phyloP scores from a whole-genome alignment of 202 grass and related monocot species.

The Schoenoplectus triqueter region DNA sequence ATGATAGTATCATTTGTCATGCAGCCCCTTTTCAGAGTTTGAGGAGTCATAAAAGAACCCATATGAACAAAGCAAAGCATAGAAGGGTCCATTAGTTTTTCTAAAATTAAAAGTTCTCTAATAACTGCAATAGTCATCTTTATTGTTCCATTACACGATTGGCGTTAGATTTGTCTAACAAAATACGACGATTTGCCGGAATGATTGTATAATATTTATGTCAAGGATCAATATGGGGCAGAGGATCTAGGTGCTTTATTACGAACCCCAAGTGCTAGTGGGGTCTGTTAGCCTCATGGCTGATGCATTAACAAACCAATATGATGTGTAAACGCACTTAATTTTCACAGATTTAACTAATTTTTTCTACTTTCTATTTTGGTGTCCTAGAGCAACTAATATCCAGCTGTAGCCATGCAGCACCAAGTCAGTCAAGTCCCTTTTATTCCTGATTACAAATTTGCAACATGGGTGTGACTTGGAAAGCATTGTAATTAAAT shows the following conservation, averaged over 20 bases:
- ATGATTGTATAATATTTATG: neutral
- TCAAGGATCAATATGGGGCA: neutral
- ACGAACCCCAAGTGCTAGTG: neutral
- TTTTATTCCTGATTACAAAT: constrained; percentile 25
- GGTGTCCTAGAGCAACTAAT: neutral
- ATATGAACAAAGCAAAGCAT: constrained; percentile 37
- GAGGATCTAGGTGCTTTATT: constrained; percentile 22
- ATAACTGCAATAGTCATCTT: neutral
- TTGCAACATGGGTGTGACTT: constrained; percentile 36
- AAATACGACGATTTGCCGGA: neutral
- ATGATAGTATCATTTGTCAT: constrained; percentile 42
- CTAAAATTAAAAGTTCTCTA: neutral
- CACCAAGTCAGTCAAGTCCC: constrained; percentile 44
- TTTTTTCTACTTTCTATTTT: neutral
- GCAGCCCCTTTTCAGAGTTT: constrained; percentile 35
- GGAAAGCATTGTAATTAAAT: constrained; percentile 16
- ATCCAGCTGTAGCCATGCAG: constrained; percentile 40
- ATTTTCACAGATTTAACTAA: constrained; percentile 30
- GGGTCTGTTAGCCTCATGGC: neutral
- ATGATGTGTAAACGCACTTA: constrained; percentile 14
- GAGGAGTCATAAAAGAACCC: neutral
- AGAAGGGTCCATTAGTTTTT: constrained; percentile 29
- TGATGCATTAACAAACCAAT: constrained; percentile 16
- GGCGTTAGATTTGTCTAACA: neutral
- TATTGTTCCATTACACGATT: constrained; percentile 34